phyloP scores from a whole-genome alignment of 495 filamentous ascomycete genomes.

The Aspergillus ostianus region DNA sequence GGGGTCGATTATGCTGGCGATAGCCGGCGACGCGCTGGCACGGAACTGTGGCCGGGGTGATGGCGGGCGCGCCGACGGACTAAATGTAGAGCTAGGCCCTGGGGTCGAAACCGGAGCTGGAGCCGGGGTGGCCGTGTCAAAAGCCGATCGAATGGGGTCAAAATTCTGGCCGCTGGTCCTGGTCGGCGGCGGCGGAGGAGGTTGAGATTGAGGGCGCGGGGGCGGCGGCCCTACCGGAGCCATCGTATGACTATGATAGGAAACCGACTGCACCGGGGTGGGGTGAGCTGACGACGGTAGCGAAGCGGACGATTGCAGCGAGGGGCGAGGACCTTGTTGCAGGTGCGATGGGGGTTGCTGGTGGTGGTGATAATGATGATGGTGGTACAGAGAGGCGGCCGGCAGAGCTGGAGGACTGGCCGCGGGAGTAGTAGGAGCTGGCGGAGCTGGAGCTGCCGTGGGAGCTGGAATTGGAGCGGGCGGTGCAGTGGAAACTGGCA shows the following conservation, averaged over 20 bases:
- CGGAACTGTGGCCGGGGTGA: slow-evolving; percentile 52
- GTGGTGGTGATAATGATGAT: slow-evolving; percentile 3
- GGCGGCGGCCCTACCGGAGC: slow-evolving; percentile 25
- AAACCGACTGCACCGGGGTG: slow-evolving; percentile 17
- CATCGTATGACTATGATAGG: slow-evolving; percentile 25
- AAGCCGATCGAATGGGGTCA: slow-evolving; percentile 74
- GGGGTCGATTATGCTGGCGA: slow-evolving; percentile 85
- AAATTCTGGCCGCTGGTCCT: slow-evolving; percentile 74
- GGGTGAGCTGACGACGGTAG: slow-evolving; percentile 27
- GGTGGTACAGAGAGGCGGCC: neutral
- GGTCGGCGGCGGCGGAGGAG: slow-evolving; percentile 36
- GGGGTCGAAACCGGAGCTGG: slow-evolving; percentile 51
- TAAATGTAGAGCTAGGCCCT: slow-evolving; percentile 37
- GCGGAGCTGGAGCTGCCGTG: slow-evolving; percentile 20
- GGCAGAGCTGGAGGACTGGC: slow-evolving; percentile 7
- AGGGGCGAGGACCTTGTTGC: slow-evolving; percentile 13
- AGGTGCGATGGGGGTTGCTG: slow-evolving; percentile 6
- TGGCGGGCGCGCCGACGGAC: slow-evolving; percentile 31
- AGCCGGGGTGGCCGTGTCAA: slow-evolving; percentile 60
- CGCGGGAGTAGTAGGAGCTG: slow-evolving; percentile 19
- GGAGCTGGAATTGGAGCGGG: slow-evolving; percentile 15
- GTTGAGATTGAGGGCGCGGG: slow-evolving; percentile 41
- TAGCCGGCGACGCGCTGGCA: slow-evolving; percentile 84
- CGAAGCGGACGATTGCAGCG: slow-evolving; percentile 19
- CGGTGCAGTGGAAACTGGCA: slow-evolving; percentile 13